phyloP scores from a whole-genome alignment of 257 asterid genomes.

The Solanum neorickii region DNA sequence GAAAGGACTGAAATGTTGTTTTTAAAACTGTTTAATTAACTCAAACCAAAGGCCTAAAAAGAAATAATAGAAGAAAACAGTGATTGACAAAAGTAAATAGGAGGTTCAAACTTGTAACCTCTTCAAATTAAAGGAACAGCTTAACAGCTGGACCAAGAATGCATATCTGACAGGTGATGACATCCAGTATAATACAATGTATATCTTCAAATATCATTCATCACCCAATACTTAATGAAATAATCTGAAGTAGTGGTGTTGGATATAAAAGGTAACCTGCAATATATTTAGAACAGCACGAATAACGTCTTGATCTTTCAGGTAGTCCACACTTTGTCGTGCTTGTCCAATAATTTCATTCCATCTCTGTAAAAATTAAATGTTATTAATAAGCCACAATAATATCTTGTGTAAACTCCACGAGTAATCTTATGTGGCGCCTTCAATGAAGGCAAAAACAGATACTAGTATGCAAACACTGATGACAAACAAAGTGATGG shows the following conservation, averaged over 20 bases:
- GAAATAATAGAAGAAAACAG: background rate
- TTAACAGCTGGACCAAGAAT: background rate
- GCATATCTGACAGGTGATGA: background rate
- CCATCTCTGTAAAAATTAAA: constrained; percentile 67
- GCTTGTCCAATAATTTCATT: constrained; percentile 92
- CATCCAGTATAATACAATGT: background rate
- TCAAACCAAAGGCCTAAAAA: background rate
- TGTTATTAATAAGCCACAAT: constrained; percentile 17
- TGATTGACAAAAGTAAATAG: background rate
- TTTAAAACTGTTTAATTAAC: background rate
- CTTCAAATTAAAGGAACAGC: background rate
- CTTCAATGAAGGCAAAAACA: background rate
- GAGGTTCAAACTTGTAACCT: background rate
- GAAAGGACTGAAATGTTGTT: background rate
- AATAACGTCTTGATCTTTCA: constrained; percentile 84
- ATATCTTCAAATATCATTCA: background rate
- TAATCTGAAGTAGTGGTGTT: background rate
- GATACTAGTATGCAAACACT: background rate
- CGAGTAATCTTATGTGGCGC: background rate
- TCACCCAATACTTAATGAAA: background rate
- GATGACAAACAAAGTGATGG: background rate
- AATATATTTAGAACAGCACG: constrained; percentile 89
- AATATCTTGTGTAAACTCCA: background rate
- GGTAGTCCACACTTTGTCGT: constrained; percentile 71
- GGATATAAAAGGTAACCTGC: constrained; percentile 44